Percentiles rank a stretch among this genome's conserved stretches.
Conservation (phyloP, 2,329 filamentous ascomycete genomes). For the Biscogniauxia sp. region DNA sequence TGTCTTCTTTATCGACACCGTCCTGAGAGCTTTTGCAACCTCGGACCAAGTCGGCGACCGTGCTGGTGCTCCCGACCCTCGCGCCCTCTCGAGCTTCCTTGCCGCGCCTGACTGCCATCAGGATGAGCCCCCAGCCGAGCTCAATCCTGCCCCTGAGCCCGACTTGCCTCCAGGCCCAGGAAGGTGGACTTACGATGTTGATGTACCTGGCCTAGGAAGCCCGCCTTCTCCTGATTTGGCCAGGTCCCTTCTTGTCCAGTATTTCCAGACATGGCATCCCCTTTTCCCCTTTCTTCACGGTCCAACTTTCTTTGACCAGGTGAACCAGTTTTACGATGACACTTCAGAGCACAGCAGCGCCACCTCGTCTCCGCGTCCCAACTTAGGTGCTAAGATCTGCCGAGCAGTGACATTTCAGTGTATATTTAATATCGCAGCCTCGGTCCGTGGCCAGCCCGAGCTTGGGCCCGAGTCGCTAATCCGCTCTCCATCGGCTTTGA, state of each 20-base stretch:
- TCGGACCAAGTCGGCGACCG: slow-evolving; percentile 18
- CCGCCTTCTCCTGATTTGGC: slow-evolving; percentile 33
- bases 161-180: background rate
- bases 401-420: slow-evolving; percentile 45
- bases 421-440: slow-evolving; percentile 47
- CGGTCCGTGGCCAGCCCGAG: slow-evolving; percentile 31
- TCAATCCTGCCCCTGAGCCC: background rate
- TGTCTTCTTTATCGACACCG: slow-evolving; percentile 53
- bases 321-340: slow-evolving; percentile 40
- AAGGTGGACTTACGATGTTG: slow-evolving; percentile 13
- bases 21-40: slow-evolving; percentile 47
- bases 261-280: slow-evolving; percentile 52
- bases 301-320: slow-evolving; percentile 44
- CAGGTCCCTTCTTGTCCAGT: slow-evolving; percentile 41
- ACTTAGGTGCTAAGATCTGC: slow-evolving; percentile 23
- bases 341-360: background rate
- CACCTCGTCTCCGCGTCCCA: slow-evolving; percentile 4
- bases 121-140: background rate
- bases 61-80: slow-evolving; percentile 18
- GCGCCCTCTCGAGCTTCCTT: slow-evolving; percentile 18
- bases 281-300: slow-evolving; percentile 52
- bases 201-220: slow-evolving; percentile 24
- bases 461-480: slow-evolving; percentile 36
- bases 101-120: slow-evolving; percentile 10
- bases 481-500: slow-evolving; percentile 37